Conservation (phyloP, 306 rosid species). For the Vigna nakashimae region DNA sequence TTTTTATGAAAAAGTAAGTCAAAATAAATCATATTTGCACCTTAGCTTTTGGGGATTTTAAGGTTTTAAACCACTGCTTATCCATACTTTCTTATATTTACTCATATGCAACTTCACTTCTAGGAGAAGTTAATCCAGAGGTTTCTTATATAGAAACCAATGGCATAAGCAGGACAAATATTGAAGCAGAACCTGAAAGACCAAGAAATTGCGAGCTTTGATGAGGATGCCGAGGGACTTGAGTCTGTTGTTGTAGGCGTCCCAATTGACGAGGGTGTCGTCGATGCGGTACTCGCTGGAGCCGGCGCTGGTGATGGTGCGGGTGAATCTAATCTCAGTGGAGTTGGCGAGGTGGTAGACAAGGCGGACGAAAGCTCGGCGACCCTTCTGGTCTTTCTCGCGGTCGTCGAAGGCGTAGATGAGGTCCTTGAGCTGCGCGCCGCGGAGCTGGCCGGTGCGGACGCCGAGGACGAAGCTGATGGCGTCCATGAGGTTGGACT, state of each 20-base stretch:
- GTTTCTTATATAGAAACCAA: background rate
- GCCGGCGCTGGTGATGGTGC: constrained; percentile 80
- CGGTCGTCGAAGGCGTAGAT: constrained; percentile 90
- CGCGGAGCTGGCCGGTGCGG: constrained; percentile 95
- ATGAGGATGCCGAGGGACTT: constrained; percentile 94
- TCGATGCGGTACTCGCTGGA: constrained; percentile 91
- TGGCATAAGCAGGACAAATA: background rate
- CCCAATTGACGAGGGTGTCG: constrained; percentile 73
- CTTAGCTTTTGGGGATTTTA: background rate
- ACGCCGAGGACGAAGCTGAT: constrained; percentile 98
- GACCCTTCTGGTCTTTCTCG: constrained; percentile 91
- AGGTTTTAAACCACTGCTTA: background rate
- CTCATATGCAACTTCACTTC: background rate
- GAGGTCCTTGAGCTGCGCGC: constrained; percentile 92
- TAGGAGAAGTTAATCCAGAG: background rate
- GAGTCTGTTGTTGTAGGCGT: constrained; percentile 70
- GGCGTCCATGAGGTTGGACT: constrained; percentile 99
- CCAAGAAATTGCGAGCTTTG: constrained; percentile 97
- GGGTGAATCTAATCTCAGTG: constrained; percentile 79
- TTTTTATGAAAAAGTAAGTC: too few species aligned
- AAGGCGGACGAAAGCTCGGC: constrained; percentile 81
- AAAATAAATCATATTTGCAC: too few species aligned
- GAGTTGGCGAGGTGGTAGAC: constrained; percentile 79
- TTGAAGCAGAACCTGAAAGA: constrained; percentile 75
- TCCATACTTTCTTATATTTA: background rate